Evolutionary conservation across 2,329 filamentous ascomycete species (phyloP).

Genomic region (Neofusicoccum parvum): DNA sequence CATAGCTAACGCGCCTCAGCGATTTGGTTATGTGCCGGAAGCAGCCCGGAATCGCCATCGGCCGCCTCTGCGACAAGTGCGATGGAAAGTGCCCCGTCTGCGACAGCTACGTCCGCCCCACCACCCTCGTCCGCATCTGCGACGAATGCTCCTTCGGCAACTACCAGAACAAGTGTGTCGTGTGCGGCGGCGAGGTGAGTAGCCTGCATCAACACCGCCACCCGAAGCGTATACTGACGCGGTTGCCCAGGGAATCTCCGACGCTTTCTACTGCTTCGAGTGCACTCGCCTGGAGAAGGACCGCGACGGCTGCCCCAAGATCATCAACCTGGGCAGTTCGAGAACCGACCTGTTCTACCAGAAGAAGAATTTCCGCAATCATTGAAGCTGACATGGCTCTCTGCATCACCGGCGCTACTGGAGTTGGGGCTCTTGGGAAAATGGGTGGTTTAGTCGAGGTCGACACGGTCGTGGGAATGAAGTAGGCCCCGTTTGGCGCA

Average conservation of each 20-base stretch:
- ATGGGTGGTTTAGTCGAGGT: background rate
- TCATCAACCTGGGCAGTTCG: constrained; percentile 95
- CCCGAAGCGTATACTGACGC: background rate
- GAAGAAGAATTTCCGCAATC: constrained; percentile 71
- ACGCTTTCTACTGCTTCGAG: constrained; percentile 99
- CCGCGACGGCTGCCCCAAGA: constrained; percentile 96
- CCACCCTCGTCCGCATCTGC: constrained; percentile 95
- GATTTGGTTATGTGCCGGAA: constrained; percentile 99
- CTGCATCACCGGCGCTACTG: background rate
- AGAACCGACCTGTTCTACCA: constrained; percentile 87
- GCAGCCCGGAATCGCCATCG: constrained; percentile 95
- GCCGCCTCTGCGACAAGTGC: constrained; percentile 98
- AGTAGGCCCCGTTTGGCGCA: background rate
- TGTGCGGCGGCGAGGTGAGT: constrained; percentile 81
- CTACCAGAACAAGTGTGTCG: constrained; percentile 99
- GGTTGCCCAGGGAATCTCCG: constrained; percentile 74
- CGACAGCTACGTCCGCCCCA: constrained; percentile 97
- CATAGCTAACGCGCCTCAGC: constrained; percentile 47
- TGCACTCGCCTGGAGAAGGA: constrained; percentile 97
- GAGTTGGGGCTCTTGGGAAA: background rate
- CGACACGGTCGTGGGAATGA: background rate
- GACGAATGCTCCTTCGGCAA: constrained; percentile 99
- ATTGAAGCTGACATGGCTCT: constrained; percentile 31
- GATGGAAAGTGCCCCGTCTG: constrained; percentile 99
- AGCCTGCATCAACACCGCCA: background rate